Conservation (phyloP, 371 early-diverging fungal species). For the Entomophthora muscae region DNA sequence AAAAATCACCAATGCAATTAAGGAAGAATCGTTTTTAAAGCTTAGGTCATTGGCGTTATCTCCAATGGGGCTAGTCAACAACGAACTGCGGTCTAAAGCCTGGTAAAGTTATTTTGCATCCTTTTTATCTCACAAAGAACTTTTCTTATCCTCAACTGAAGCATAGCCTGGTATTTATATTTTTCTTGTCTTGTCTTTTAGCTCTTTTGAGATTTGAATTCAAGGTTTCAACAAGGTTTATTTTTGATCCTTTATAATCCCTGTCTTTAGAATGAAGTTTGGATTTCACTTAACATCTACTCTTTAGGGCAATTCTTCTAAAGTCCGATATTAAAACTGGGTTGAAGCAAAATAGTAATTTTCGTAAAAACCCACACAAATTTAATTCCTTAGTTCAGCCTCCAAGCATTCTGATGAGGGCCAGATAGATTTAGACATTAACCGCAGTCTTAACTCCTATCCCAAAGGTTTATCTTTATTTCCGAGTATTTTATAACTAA, state of each 20-base stretch:
- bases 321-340: background rate
- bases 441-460: background rate
- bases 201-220: no score
- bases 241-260: no score
- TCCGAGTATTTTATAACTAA: no score
- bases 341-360: background rate
- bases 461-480: background rate
- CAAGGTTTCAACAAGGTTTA: no score
- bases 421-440: background rate
- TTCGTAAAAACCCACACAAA: background rate
- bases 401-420: background rate
- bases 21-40: background rate
- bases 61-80: background rate
- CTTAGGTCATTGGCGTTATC: background rate
- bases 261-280: no score
- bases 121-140: no score
- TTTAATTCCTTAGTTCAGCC: background rate
- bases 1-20: background rate
- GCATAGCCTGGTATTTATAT: no score
- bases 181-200: no score
- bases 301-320: background rate
- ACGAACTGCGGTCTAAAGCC: background rate
- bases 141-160: no score
- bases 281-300: no score
- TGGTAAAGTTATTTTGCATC: no score